Evolutionary conservation across 306 rosid genomes (phyloP), one percentile per base, ranked within the genome.

Genomic region (Trifolium subterraneum): DNA sequence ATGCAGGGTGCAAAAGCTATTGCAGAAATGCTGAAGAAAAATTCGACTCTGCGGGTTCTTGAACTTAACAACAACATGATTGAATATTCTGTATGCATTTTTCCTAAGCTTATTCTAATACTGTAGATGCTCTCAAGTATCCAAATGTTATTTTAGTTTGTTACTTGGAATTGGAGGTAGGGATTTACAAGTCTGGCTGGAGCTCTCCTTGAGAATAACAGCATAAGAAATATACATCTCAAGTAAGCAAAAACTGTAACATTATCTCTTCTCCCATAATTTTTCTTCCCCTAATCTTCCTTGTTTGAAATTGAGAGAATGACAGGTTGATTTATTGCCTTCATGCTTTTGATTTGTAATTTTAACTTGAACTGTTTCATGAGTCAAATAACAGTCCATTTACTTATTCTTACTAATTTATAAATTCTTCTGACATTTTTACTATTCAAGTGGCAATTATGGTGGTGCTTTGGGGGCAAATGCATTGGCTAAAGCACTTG

Each of bases 401-500:
- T 77, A 25, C 74, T 55, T 83, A 27, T 71, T 77, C 25, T 47
- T 41, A 77, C 66, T 75, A 70, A 47, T 75, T 64, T 64, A 42
- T 71, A 73, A 68, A 71, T 64, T 59, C 41, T 68, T 64, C 47
- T 73, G 55, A 79, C 60, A 55, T 59, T 39, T 41, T 77, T 84
- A 13, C 78, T 86, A 70, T 65, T 84, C 62, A 27, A 94, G 99
- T 85, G 97, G 97, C 85, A 94, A 94, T 82, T 94, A 94, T 82
- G 99, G 99, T 65, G 99, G 97, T 72, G 90, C 99, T 27, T 80
- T 94, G 90, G 99, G 99, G 82, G 95, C 89, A 82, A 94, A 90
- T 85, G 95, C 96, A 73, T 88, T 94, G 75, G 89, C 96, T 78
- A 92, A 88, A 81, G 99, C 95, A 83, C 87, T 94, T 74, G 97